Evolutionary conservation across 164 flowering plant genomes (phyloP), one percentile per base, ranked within the genome.

Genomic region (Aristolochia contorta): DNA sequence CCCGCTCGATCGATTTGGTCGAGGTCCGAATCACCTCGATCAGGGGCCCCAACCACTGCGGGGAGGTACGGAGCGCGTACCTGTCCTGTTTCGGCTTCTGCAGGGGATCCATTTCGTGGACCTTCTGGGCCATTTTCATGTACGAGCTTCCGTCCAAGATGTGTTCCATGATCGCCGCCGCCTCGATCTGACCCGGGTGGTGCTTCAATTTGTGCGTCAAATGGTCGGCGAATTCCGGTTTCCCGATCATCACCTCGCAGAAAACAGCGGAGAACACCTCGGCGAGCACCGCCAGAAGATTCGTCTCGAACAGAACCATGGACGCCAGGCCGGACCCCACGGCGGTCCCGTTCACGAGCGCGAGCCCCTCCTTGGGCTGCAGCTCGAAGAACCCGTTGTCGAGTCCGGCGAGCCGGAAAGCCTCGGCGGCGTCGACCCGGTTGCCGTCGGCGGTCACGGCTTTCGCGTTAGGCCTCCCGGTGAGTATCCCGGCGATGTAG

Each of bases 161-260:
- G 52, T 83, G 82, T 65, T 83, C 88, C 88, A 83, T 83, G 10
- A 83, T 76, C 1, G 86, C 86, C 23, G 86, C 86, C 25, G 86
- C 82, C 48, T 82, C 86, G 53, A 82, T 82, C 21, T 82, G 88
- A 13, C 88, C 88, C 0, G 88, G 88, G 50, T 83, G 88, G 43
- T 83, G 88, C 69, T 81, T 83, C 71, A 81, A 51, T 57, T 79
- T 78, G 63, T 83, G 88, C 0, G 84, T 83, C 62, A 81, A 62
- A 65, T 79, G 83, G 54, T 82, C 86, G 0, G 86, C 76, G 53
- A 82, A 82, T 66, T 82, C 84, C 0, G 81, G 84, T 52, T 83
- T 83, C 20, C 85, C 88, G 23, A 78, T 80, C 88, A 83, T 83
- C 8, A 78, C 89, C 58, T 84, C 89, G 2, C 82, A 77, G 47